Evolutionary conservation across 2,329 filamentous ascomycete species (phyloP).

Genomic region (Sclerotinia trifoliorum): DNA sequence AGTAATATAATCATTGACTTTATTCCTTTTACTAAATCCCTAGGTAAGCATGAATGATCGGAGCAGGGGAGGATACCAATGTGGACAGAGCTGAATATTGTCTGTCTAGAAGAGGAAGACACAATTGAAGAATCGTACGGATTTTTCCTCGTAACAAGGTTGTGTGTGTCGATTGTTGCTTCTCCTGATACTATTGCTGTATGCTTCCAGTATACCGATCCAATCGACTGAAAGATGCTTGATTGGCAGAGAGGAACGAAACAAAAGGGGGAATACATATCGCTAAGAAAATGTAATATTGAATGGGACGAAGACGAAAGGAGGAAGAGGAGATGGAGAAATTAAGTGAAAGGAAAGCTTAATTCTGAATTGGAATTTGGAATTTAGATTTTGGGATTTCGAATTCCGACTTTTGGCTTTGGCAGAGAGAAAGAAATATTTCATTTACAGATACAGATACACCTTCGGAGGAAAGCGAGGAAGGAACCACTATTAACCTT

Average conservation of each 20-base stretch:
- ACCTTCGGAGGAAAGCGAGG: conserved; percentile 11
- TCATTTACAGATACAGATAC: neutral
- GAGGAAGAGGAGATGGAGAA: neutral
- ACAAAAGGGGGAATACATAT: neutral
- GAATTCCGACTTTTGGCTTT: too few relatives aligned
- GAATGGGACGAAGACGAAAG: neutral
- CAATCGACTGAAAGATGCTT: neutral
- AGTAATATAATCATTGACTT: conserved; percentile 6
- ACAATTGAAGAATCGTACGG: neutral
- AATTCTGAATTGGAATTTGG: neutral
- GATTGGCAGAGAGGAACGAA: neutral
- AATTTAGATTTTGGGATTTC: too few relatives aligned
- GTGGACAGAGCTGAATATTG: conserved; percentile 8
- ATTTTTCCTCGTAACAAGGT: neutral
- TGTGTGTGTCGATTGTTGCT: conserved; percentile 1
- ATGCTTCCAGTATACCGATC: neutral
- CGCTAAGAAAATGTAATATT: neutral
- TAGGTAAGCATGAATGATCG: conserved; percentile 6
- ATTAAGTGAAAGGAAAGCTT: neutral
- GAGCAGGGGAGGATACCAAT: conserved; percentile 5
- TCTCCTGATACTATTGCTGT: neutral
- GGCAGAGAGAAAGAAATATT: neutral
- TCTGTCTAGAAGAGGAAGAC: neutral
- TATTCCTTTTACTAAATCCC: neutral
- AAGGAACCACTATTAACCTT: conserved; percentile 3